phyloP scores from a whole-genome alignment of 805 yeast genomes.

The Candida railenensis region DNA sequence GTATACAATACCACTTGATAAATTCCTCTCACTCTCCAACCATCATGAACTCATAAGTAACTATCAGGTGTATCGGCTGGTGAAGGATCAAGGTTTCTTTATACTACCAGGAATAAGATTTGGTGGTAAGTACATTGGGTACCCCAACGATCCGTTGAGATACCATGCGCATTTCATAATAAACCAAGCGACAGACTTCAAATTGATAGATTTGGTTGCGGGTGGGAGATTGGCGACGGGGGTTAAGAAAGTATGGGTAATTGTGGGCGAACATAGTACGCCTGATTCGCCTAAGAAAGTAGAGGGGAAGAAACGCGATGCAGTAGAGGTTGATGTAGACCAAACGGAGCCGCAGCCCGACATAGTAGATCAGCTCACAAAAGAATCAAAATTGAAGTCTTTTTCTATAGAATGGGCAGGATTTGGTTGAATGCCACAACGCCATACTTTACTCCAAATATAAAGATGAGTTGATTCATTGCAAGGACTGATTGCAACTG shows the following conservation, averaged over 20 bases:
- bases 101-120: slow-evolving; percentile 85
- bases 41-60: not conserved
- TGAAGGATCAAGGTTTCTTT: slow-evolving; percentile 48
- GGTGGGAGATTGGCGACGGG: slow-evolving; percentile 94
- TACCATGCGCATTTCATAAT: slow-evolving; percentile 87
- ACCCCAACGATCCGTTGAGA: slow-evolving; percentile 92
- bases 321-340: slow-evolving; percentile 7
- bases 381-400: slow-evolving; percentile 33
- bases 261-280: slow-evolving; percentile 45
- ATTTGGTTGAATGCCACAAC: slow-evolving; percentile 59
- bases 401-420: slow-evolving; percentile 97
- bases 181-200: slow-evolving; percentile 38
- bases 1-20: not conserved
- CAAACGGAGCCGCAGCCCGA: not conserved
- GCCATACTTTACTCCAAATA: no score
- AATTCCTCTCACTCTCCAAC: not conserved
- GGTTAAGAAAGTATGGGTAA: slow-evolving; percentile 81
- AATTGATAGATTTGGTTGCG: slow-evolving; percentile 59
- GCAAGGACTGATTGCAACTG: not conserved
- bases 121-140: slow-evolving; percentile 86
- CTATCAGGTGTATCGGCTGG: slow-evolving; percentile 29
- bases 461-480: no score
- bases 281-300: no score
- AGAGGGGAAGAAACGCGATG: slow-evolving; percentile 2
- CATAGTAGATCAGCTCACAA: slow-evolving; percentile 2